A percentile compares a stretch with the other conserved stretches of the same genome.
Evolutionary conservation across 805 yeast species (phyloP).

Genomic region (Torulaspora gathmanii): DNA sequence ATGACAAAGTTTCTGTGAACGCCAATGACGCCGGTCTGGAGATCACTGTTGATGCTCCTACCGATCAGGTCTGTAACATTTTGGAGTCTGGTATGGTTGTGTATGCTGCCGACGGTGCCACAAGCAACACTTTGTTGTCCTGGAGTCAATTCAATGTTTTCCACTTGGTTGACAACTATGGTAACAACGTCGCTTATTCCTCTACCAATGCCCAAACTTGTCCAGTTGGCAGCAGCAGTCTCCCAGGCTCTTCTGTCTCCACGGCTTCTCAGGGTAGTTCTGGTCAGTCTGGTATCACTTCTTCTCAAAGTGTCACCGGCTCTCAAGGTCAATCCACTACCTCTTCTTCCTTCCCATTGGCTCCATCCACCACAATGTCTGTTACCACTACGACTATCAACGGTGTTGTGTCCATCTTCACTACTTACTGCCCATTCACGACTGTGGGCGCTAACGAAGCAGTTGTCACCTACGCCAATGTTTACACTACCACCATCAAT

Average conservation of each 20-base stretch:
- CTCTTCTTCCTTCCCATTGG: conserved; percentile 6
- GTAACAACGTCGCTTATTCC: conserved; percentile 18
- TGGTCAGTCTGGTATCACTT: too few species aligned
- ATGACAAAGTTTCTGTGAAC: conserved; percentile 18
- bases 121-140: conserved; percentile 19
- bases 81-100: conserved; percentile 27
- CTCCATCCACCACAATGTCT: conserved; percentile 9
- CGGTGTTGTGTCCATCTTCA: conserved; percentile 14
- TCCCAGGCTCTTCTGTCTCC: background rate
- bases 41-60: conserved; percentile 18
- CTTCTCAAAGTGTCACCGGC: background rate
- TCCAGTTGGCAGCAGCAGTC: conserved; percentile 6
- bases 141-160: conserved; percentile 28
- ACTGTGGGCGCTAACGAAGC: conserved; percentile 5
- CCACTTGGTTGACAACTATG: conserved; percentile 19
- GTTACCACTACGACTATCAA: conserved; percentile 12
- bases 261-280: background rate
- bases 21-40: conserved; percentile 21
- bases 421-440: conserved; percentile 17
- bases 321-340: background rate
- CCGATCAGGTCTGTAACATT: conserved; percentile 17
- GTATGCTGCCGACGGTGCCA: conserved; percentile 18
- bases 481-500: conserved; percentile 9
- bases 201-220: conserved; percentile 22
- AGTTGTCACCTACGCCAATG: conserved; percentile 8